Evolutionary conservation across 257 asterid genomes (phyloP), one percentile per base, ranked within the genome.

Genomic region (Gentiana macrophylla): DNA sequence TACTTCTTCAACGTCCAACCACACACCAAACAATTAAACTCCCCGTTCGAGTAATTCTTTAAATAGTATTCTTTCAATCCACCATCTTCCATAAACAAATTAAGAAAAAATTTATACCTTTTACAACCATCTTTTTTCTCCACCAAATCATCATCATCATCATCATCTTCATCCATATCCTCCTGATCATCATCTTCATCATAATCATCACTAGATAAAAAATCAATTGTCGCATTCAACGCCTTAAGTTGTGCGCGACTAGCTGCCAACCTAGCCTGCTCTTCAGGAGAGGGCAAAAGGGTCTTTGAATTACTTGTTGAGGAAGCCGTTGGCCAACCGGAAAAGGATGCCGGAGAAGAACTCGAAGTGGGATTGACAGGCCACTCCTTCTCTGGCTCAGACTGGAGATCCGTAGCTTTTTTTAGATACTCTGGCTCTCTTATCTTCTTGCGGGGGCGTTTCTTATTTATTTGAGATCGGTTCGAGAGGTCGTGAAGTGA

Each of bases 11-110:
- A 48, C 12, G 67, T 13, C 13, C 82, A 84, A 33, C 82, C 77
- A 65, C 95, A 89, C 13, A 89, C 92, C 70, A 89, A 70, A 56
- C 97, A 89, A 46, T 52, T 62, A 53, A 89, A 84, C 61, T 70
- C 80, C 2, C 95, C 97, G 53, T 62, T 58, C 1, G 54, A 77
- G 3, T 55, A 68, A 69, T 74, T 77, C 66, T 78, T 81, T 72
- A 53, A 64, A 32, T 89, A 83, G 46, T 64, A 73, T 53, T 57
- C 83, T 69, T 67, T 84, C 76, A 89, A 70, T 32, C 32, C 66
- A 6, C 52, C 37, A 53, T 86, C 81, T 62, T 78, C 84, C 63
- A 35, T 61, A 13, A 84, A 76, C 70, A 83, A 61, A 52, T 77
- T 69, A 4, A n/a, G n/a, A 51, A 89, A 84, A 50, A 82, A 77